phyloP scores from a whole-genome alignment of 352 stramenopile genomes.

The Globisporangium yorkense region DNA sequence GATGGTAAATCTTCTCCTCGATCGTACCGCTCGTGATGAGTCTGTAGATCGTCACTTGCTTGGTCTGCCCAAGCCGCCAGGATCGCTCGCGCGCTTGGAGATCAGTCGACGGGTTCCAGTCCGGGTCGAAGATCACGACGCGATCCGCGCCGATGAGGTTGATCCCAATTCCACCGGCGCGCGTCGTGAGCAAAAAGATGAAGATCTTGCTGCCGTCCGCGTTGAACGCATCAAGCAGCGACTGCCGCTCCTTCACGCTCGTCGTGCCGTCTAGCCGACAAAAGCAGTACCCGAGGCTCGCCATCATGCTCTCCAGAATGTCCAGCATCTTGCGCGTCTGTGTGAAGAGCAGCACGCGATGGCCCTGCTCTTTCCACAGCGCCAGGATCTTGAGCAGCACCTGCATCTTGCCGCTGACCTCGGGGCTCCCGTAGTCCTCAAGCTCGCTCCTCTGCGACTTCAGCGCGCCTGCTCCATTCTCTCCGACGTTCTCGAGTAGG shows the following conservation, averaged over 20 bases:
- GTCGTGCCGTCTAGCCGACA: constrained; percentile 96
- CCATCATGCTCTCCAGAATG: constrained; percentile 94
- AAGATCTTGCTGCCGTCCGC: constrained; percentile 66
- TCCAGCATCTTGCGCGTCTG: constrained; percentile 97
- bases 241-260: constrained; percentile 89
- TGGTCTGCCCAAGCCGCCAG: constrained; percentile 91
- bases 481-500: constrained; percentile 65
- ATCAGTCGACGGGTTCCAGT: constrained; percentile 98
- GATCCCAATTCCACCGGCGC: constrained; percentile 95
- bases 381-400: constrained; percentile 94
- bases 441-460: background rate
- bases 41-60: constrained; percentile 83
- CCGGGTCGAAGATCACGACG: constrained; percentile 97
- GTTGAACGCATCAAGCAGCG: constrained; percentile 97
- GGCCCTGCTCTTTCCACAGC: constrained; percentile 92
- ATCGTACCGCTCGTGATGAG: constrained; percentile 97
- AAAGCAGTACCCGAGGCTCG: constrained; percentile 84
- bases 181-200: constrained; percentile 76
- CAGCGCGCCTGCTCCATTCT: constrained; percentile 7
- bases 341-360: constrained; percentile 97
- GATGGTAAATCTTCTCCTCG: constrained; percentile 99
- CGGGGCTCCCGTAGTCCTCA: constrained; percentile 33
- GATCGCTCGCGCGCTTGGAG: constrained; percentile 96
- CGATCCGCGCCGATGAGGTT: constrained; percentile 94
- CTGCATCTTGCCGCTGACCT: constrained; percentile 95